Base-by-base conservation (phyloP, 257 asterid genomes). In the Solanum boliviense region DNA sequence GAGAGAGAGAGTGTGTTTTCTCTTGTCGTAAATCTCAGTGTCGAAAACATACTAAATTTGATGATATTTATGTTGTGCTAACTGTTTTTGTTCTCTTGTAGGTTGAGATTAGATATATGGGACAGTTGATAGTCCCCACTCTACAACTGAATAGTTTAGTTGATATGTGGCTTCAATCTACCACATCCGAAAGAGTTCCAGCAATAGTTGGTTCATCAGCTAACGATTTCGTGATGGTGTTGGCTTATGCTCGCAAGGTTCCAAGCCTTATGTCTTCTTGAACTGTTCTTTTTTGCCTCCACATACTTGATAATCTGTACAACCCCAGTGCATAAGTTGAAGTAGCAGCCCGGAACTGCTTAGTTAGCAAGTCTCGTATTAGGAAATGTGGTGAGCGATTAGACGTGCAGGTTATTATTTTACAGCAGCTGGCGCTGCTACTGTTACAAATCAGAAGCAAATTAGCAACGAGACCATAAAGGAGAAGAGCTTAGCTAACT, bases 31-130 rank as follows among this genome's bases (percentile, higher is more conserved):
- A 41, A 25, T 15, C 27, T 78, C 36, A 34, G 18, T 52, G 62
- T 85, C 10, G 29, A 76, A 41, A 58, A n/a, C 71, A 38, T 23
- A 25, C 48, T 1, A 23, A 35, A 41, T 70, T 83, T 83, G 67
- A 52, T 11, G 36, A 65, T 35, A 20, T 58, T 86, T 78, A 21
- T 20, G 27, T 56, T 16, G 21, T 46, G 65, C 88, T 76, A 78
- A 62, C 71, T 5, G 76, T 87, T 84, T 23, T 44, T 81, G 34
- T 27, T 86, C 36, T 86, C 84, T 87, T 88, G 90, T 90, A 96
- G 98, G 96, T 96, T 44, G 98, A 95, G 84, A 93, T 96, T 58
- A 96, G 92, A 88, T 96, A 98, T 91, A 93, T 94, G 99, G 98
- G 98, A 27, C 95, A 93, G 89, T 27, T 93, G 34, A 89, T 96